Evolutionary conservation across 2,329 filamentous ascomycete genomes (phyloP).

Genomic region (Fusarium newnesense): DNA sequence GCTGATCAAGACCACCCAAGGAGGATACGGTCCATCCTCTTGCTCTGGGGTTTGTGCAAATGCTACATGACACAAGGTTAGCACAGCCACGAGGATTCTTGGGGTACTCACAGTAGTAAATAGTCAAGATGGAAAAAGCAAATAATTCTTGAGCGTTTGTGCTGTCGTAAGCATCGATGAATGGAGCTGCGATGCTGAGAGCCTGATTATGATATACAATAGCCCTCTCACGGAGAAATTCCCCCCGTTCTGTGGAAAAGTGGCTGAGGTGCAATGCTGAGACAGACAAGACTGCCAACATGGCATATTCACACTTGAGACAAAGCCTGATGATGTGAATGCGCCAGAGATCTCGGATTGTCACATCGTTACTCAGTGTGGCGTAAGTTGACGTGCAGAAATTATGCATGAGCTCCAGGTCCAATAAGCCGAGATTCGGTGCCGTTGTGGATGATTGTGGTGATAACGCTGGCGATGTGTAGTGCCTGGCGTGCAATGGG

Average conservation of each 20-base stretch:
- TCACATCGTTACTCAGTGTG: background rate
- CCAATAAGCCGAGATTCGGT: background rate
- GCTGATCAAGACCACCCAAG: background rate
- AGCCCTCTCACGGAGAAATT: background rate
- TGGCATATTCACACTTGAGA: background rate
- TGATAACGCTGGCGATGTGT: background rate
- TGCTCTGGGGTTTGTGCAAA: background rate
- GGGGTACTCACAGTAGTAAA: background rate
- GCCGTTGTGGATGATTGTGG: background rate
- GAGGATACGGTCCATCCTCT: background rate
- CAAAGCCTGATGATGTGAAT: background rate
- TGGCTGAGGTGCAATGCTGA: background rate
- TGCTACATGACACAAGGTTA: background rate
- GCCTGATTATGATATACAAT: background rate
- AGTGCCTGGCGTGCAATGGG: background rate
- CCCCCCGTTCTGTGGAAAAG: rapidly evolving
- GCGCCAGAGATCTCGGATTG: background rate
- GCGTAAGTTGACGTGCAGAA: background rate
- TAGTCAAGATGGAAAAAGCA: background rate
- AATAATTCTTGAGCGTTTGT: background rate
- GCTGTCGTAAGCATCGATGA: background rate
- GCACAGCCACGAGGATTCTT: rapidly evolving
- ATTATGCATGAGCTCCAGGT: background rate
- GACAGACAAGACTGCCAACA: background rate
- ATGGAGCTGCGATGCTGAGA: background rate